A percentile compares a stretch with the other conserved stretches of the same genome.
phyloP scores from a whole-genome alignment of 2,329 filamentous ascomycete species.

The Trichoderma citrinoviride region DNA sequence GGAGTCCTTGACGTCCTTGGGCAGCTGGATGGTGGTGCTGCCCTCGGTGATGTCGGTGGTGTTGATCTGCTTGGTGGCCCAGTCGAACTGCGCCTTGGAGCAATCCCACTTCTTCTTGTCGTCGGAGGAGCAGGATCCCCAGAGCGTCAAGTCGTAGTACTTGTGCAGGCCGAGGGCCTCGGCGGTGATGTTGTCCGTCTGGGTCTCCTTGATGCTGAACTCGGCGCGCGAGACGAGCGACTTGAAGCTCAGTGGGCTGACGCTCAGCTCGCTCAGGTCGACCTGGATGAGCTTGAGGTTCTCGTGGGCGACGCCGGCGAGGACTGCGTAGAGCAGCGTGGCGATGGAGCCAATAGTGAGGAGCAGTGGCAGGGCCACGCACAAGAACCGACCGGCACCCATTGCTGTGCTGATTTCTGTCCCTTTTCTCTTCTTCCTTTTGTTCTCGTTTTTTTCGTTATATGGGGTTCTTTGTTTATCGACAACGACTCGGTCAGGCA shows the following conservation, averaged over 20 bases:
- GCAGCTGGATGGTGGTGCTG: constrained; percentile 60
- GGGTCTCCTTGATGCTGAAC: constrained; percentile 13
- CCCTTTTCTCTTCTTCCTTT: neutral
- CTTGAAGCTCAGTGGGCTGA: constrained; percentile 29
- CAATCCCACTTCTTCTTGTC: constrained; percentile 59
- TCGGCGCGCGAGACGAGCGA: constrained; percentile 26
- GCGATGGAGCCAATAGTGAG: constrained; percentile 76
- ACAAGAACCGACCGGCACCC: constrained; percentile 74
- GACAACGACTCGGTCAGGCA: constrained; percentile 3
- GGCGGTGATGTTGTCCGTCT: constrained; percentile 54
- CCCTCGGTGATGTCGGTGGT: constrained; percentile 51
- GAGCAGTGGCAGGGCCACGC: constrained; percentile 82
- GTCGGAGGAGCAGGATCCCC: constrained; percentile 76
- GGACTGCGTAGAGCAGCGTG: constrained; percentile 58
- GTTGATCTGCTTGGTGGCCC: constrained; percentile 70
- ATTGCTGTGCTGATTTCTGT: constrained; percentile 35
- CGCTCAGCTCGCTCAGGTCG: constrained; percentile 58
- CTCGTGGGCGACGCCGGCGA: constrained; percentile 56
- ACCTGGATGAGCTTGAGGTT: constrained; percentile 58
- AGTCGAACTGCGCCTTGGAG: constrained; percentile 69
- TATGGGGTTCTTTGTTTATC: neutral
- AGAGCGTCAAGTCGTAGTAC: constrained; percentile 78
- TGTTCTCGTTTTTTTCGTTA: neutral
- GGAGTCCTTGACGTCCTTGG: constrained; percentile 62
- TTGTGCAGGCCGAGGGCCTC: constrained; percentile 63